Base-by-base conservation (phyloP, 129 eudicot species). In the Silybum marianum region DNA sequence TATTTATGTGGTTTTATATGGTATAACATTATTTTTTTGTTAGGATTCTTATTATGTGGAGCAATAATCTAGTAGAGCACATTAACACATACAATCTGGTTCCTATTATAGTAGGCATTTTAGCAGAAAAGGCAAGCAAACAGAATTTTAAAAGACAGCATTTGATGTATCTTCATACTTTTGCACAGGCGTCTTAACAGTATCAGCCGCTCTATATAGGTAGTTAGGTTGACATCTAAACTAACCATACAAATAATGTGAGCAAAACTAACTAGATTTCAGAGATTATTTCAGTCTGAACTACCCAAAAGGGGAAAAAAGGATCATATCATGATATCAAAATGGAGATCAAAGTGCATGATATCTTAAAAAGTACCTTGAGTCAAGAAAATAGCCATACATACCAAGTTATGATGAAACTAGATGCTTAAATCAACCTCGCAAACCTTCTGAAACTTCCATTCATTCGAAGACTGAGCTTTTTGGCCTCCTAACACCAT, bases 341-440 rank as follows among this genome's bases (percentile, higher is more conserved):
- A 24, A 72, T 36, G 46, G 75, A 72, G 22, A 40, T 72, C 75
- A 36, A 42, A 73, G 32, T 42, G 36, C 36, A 42, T 51, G 77
- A 73, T 39, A 68, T 32, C 34, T 73, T 73, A 34, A 42, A 42
- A 73, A 42, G 63, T 9, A 73, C 30, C 18, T 34, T 2, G 46
- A 42, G 4, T 73, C 4, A 42, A 73, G 77, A 21, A 73, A 40
- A 28, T 1, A 40, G 26, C 62, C 65, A 19, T 73, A 73, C 65
- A 70, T 70, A 70, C 77, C 60, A 72, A 40, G 60, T 16, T 21
- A 11, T 73, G 63, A 42, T 22, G 34, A 40, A 39, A 6, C 65
- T 40, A 40, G 46, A 13, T 40, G 46, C 46, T 40, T 2, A 9
- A 40, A 40, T 40, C 46, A 40, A 9, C 46, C 46, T 1, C 46